Evolutionary conservation across 805 yeast genomes (phyloP).

Genomic region (Isabelozyma gotoi): DNA sequence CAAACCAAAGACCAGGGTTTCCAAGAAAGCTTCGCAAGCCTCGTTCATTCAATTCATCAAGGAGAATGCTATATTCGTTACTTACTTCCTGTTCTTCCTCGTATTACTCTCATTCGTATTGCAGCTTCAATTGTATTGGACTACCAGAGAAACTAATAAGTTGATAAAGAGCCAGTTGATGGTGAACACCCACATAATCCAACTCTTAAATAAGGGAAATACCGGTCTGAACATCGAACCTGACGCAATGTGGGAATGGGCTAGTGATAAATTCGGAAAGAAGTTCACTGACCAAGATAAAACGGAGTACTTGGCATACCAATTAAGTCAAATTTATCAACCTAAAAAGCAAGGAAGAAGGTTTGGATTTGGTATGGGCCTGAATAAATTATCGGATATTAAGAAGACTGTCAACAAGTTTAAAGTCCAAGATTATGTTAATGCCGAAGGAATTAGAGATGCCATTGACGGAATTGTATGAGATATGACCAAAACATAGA

Average conservation of each 20-base stretch:
- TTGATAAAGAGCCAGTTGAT: slow-evolving; percentile 19
- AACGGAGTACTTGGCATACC: slow-evolving; percentile 17
- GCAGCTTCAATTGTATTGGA: slow-evolving; percentile 17
- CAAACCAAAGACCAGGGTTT: not conserved
- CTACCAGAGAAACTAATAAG: slow-evolving; percentile 20
- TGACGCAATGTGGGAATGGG: slow-evolving; percentile 22
- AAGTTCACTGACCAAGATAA: slow-evolving; percentile 15
- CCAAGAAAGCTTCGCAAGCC: not conserved
- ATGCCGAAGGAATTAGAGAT: slow-evolving; percentile 8
- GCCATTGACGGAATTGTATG: slow-evolving; percentile 9
- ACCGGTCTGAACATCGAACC: slow-evolving; percentile 1
- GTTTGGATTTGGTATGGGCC: not conserved
- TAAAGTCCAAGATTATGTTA: slow-evolving; percentile 10
- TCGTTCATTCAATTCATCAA: slow-evolving; percentile 7
- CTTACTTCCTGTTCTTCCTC: slow-evolving; percentile 18
- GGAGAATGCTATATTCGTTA: slow-evolving; percentile 13
- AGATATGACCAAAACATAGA: slow-evolving; percentile 3
- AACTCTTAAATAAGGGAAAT: not conserved
- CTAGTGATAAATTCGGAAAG: slow-evolving; percentile 13
- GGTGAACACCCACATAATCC: slow-evolving; percentile 15
- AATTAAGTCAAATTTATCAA: slow-evolving; percentile 11
- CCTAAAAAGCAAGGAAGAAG: not conserved
- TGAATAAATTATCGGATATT: slow-evolving; percentile 6
- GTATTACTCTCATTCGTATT: slow-evolving; percentile 14
- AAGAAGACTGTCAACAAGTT: slow-evolving; percentile 10